Base-by-base conservation (phyloP, 768 basidiomycete species). In the Psilocybe subaeruginosa region DNA sequence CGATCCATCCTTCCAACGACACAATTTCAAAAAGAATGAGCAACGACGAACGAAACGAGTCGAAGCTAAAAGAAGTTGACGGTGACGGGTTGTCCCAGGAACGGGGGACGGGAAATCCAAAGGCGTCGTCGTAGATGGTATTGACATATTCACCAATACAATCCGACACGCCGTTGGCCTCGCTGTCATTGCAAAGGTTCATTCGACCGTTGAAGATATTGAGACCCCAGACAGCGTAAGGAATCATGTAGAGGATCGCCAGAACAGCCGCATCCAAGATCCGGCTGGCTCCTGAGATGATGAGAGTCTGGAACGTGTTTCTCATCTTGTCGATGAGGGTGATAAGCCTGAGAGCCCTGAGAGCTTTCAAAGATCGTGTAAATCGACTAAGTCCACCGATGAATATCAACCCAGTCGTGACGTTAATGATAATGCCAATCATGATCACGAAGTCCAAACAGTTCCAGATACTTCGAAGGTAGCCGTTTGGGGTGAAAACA, bases 11-110 rank as follows among this genome's bases (percentile, higher is more conserved):
- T 76, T 97, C 95, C 52, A 97, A 77, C 0, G 95, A 97, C 23
- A 98, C 93, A 65, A 97, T 95, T 76, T 99, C 97, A 68, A 97
- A 98, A 1, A 98, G 82, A 69, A 98, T 97, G 56, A 98, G 82
- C 43, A 98, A 78, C 0, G 93, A 90, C 3, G 88, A 77, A 6
- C 85, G 81, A 75, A 98, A 98, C 12, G 79, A 86, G 74, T 99
- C 97, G 70, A 98, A 99, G 2, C 89, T 91, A 77, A 95, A 98
- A 1, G 82, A 82, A 1, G 92, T 93, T 17, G 89, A 90, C 4
- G 89, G 89, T 0, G 87, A 84, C 7, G 97, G 94, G 65, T 93
- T 90, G 59, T 85, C 81, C 97, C 97, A 98, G n/a, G 85, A 89
- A 17, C 93, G 85, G 16, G 97, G 97, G 6, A 87, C 86, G 5